Percentiles rank a stretch among this genome's conserved stretches.
Evolutionary conservation across 257 asterid genomes (phyloP).

Genomic region (Ehretia macrophylla): DNA sequence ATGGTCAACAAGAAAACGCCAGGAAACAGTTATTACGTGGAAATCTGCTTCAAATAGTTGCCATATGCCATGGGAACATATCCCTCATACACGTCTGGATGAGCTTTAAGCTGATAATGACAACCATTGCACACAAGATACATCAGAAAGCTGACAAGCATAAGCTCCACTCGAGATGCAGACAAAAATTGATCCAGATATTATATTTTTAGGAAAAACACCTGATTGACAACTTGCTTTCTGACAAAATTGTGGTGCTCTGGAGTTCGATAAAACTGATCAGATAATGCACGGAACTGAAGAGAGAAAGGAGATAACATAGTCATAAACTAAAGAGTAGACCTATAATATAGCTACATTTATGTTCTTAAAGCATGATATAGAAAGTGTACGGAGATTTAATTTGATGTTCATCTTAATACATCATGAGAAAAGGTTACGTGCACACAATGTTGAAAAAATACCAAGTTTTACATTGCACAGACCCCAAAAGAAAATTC

Average conservation of each 20-base stretch:
- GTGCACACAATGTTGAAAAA: no score
- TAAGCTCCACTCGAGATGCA: neutral
- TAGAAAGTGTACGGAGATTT: neutral
- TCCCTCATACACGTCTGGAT: slow-evolving; percentile 77
- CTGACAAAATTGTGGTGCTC: slow-evolving; percentile 95
- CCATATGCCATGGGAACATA: slow-evolving; percentile 94
- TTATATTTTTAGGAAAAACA: slow-evolving; percentile 11
- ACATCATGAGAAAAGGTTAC: no score
- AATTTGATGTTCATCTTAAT: neutral
- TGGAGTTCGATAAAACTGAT: slow-evolving; percentile 81
- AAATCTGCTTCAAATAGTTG: slow-evolving; percentile 66
- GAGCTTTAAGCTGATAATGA: slow-evolving; percentile 70
- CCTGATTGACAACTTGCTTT: slow-evolving; percentile 87
- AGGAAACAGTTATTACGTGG: slow-evolving; percentile 47
- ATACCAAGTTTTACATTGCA: no score
- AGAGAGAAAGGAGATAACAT: neutral
- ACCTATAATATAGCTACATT: no score
- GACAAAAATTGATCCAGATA: slow-evolving; percentile 1
- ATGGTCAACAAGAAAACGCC: slow-evolving; percentile 3
- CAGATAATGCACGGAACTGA: slow-evolving; percentile 83
- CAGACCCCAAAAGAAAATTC: no score
- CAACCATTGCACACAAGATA: slow-evolving; percentile 20
- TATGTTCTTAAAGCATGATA: neutral
- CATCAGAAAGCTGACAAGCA: neutral
- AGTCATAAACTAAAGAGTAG: neutral